Conservation (phyloP, 768 basidiomycete genomes). For the Russula sp. region DNA sequence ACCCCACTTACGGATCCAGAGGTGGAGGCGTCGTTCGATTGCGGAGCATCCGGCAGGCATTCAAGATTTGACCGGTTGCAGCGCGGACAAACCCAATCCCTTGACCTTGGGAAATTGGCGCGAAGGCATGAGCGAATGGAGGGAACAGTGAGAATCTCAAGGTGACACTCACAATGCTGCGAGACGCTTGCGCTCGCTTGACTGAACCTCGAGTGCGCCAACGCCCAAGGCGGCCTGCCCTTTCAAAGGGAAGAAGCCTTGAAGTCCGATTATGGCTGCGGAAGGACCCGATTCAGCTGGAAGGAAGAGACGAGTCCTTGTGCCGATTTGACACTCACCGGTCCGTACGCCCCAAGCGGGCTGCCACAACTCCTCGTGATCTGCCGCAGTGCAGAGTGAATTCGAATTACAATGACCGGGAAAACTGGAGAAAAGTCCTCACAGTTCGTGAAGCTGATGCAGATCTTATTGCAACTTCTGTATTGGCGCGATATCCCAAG, state of each 20-base stretch:
- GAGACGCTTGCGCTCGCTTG: constrained; percentile 67
- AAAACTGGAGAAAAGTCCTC: constrained; percentile 27
- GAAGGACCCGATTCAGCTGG: neutral
- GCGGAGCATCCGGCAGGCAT: constrained; percentile 59
- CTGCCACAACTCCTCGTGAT: constrained; percentile 97
- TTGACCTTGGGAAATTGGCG: constrained; percentile 43
- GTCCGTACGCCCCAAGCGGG: constrained; percentile 98
- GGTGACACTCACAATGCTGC: constrained; percentile 54
- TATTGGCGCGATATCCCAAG: neutral
- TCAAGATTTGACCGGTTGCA: constrained; percentile 62
- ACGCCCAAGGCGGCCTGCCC: constrained; percentile 84
- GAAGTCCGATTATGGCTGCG: constrained; percentile 76
- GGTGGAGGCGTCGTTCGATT: neutral
- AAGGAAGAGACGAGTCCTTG: neutral
- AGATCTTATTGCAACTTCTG: constrained; percentile 48
- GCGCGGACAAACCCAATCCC: constrained; percentile 72
- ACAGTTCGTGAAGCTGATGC: constrained; percentile 91
- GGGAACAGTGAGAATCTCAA: neutral
- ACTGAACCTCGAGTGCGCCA: constrained; percentile 78
- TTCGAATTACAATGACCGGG: constrained; percentile 12
- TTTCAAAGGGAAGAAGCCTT: constrained; percentile 83
- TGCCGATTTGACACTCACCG: constrained; percentile 37
- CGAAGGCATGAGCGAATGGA: neutral
- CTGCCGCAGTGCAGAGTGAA: constrained; percentile 33
- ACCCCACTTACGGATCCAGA: neutral